These are phyloP conservation scores for Dothiorella sarmentorum DNA, from an alignment of 2,329 filamentous ascomycete genomes.

Conservation along the genomic window DNA sequence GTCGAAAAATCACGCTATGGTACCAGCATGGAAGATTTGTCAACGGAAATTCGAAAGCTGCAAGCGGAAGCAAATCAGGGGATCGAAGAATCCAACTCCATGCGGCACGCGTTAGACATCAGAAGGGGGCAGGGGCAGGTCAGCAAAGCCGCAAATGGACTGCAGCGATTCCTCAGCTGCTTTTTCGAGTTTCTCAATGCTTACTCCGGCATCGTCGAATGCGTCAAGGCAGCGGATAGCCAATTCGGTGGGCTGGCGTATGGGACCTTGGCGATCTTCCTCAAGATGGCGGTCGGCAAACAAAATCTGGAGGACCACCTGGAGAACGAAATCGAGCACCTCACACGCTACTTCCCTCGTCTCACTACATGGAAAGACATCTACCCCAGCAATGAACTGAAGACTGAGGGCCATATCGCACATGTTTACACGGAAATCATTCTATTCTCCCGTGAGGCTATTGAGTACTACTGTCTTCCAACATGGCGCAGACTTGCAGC, in stretches of 20 bases:
- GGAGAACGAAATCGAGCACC: conserved; percentile 10
- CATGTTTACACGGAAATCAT: not conserved
- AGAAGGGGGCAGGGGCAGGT: not conserved
- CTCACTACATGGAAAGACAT: not conserved
- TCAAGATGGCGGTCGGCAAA: conserved; percentile 5
- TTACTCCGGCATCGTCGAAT: conserved; percentile 16
- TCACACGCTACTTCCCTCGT: conserved; percentile 16
- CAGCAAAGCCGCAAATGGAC: not conserved
- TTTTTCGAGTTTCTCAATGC: conserved; percentile 6
- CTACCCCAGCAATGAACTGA: not conserved
- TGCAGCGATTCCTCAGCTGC: conserved; percentile 2
- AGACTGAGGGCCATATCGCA: not conserved
- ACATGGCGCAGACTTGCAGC: not conserved
- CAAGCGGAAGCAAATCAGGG: not conserved
- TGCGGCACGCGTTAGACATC: not conserved
- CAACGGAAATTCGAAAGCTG: not conserved
- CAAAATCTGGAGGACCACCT: conserved; percentile 8
- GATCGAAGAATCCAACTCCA: not conserved
- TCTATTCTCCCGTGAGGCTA: not conserved
- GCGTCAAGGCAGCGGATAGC: conserved; percentile 11
- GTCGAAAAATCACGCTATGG: not conserved
- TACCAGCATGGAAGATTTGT: not conserved
- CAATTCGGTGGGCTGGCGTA: conserved; percentile 19
- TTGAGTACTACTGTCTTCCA: not conserved
- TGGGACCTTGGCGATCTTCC: conserved; percentile 14